Conservation (phyloP, 2,329 filamentous ascomycete genomes). For the Beauveria rudraprayagi region DNA sequence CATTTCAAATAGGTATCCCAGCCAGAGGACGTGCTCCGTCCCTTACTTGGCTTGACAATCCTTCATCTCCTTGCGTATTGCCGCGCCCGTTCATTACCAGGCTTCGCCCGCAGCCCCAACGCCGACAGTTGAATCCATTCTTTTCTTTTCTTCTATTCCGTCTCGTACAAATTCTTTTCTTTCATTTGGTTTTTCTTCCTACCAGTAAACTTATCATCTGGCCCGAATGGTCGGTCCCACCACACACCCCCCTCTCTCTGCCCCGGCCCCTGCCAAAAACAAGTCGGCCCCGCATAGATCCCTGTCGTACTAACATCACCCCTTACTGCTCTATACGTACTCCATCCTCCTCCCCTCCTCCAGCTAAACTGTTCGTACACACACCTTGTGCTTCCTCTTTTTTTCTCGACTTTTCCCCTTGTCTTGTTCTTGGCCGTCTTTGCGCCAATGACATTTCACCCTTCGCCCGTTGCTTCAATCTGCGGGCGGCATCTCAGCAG, state of each 20-base stretch:
- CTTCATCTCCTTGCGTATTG: too few species aligned
- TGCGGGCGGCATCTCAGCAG: too few species aligned
- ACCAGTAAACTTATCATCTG: background rate
- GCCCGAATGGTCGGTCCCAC: conserved; percentile 7
- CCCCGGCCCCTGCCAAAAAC: conserved; percentile 8
- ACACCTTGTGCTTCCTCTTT: background rate
- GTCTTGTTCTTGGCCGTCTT: background rate
- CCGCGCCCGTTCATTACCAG: too few species aligned
- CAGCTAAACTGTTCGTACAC: background rate
- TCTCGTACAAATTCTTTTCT: background rate
- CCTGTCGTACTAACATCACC: background rate
- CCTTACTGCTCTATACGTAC: background rate
- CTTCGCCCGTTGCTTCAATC: background rate
- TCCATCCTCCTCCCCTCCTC: background rate
- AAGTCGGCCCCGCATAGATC: background rate
- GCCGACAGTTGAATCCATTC: background rate
- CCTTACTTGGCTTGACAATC: background rate
- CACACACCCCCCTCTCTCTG: background rate
- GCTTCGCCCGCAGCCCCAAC: background rate
- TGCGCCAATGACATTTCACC: background rate
- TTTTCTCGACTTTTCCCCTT: background rate
- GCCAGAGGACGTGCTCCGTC: background rate
- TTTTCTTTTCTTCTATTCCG: background rate
- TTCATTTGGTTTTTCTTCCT: too few species aligned
- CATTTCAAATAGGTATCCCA: too few species aligned